Conservation (phyloP, 176 grass and related monocot species). For the Rhynchospora breviuscula region DNA sequence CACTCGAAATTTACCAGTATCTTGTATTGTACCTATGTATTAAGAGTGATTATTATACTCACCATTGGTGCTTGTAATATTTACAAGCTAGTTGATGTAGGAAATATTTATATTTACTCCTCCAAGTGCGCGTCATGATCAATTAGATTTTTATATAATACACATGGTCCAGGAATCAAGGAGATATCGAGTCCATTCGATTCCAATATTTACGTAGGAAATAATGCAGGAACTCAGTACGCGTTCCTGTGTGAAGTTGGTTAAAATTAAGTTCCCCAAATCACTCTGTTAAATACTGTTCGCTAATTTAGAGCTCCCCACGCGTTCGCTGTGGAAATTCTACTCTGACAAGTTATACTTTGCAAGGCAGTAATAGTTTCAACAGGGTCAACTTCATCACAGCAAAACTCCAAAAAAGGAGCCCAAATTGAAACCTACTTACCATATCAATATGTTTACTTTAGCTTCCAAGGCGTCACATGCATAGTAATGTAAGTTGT, state of each 20-base stretch:
- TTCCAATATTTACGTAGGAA: background rate
- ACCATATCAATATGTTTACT: background rate
- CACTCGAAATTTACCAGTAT: background rate
- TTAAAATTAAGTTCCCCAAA: background rate
- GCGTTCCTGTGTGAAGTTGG: background rate
- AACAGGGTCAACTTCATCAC: background rate
- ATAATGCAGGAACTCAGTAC: background rate
- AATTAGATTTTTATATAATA: background rate
- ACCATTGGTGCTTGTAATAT: background rate
- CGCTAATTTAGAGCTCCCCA: background rate
- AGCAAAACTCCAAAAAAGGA: background rate
- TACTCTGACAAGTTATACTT: background rate
- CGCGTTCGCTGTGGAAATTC: background rate
- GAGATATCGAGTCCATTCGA: background rate
- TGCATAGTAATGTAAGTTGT: too few species aligned
- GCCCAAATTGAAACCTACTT: background rate
- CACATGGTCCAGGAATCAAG: background rate
- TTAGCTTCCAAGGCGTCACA: background rate
- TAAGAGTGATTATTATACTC: constrained; percentile 11
- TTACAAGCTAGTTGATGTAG: constrained; percentile 4
- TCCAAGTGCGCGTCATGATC: background rate
- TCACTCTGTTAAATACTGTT: background rate
- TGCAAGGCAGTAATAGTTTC: background rate
- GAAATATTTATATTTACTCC: background rate
- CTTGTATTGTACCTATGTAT: background rate